Conservation (phyloP, 352 stramenopile species). For the Pythium phragmitis region DNA sequence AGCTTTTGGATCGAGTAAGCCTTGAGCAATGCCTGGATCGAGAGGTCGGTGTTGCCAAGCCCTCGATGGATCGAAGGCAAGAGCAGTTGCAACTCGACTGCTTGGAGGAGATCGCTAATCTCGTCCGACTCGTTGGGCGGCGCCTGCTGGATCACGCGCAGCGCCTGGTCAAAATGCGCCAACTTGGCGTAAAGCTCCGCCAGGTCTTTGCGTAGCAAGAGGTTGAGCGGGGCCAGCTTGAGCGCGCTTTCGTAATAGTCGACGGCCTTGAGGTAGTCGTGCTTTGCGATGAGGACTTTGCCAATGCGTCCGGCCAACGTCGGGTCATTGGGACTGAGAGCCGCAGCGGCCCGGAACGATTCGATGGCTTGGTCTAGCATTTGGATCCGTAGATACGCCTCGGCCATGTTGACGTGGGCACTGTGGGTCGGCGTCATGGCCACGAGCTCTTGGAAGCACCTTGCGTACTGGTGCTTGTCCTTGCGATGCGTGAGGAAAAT, state of each 20-base stretch:
- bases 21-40: conserved; percentile 78
- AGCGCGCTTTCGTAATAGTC: conserved; percentile 93
- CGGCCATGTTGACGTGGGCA: conserved; percentile 85
- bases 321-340: conserved; percentile 60
- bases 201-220: conserved; percentile 87
- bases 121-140: conserved; percentile 66
- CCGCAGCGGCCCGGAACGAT: conserved; percentile 61
- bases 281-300: conserved; percentile 89
- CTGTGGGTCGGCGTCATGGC: conserved; percentile 66
- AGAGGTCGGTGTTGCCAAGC: conserved; percentile 61
- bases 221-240: conserved; percentile 69
- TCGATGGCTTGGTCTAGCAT: conserved; percentile 88
- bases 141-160: conserved; percentile 76
- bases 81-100: conserved; percentile 75
- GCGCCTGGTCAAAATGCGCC: conserved; percentile 79
- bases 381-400: conserved; percentile 92
- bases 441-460: conserved; percentile 90
- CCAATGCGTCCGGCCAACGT: conserved; percentile 87
- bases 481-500: conserved; percentile 92
- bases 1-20: conserved; percentile 85
- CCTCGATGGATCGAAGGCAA: conserved; percentile 80
- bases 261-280: conserved; percentile 92
- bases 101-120: conserved; percentile 61
- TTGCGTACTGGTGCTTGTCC: conserved; percentile 88
- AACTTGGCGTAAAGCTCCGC: conserved; percentile 89